Evolutionary conservation across 305 asterid genomes (phyloP), one percentile per base, ranked within the genome.

Genomic region (Withania somnifera): DNA sequence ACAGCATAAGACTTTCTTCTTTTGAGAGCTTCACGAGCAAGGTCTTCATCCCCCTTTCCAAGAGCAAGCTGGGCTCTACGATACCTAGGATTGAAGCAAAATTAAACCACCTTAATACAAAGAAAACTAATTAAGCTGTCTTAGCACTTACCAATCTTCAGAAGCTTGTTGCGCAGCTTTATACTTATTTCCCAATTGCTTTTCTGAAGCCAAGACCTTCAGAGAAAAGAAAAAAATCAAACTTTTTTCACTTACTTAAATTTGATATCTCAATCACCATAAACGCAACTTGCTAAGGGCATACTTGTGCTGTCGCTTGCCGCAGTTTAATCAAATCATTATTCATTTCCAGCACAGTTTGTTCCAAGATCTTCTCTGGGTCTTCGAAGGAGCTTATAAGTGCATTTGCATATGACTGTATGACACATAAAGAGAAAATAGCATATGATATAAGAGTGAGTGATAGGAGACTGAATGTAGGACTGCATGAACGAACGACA

Each of bases 11-110:
- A 86, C 87, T 94, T 96, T 83, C 98, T 90, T 83, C 99, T 94
- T 87, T 93, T 93, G 20, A 96, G 97, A 78, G 99, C 99, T 87
- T 96, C 98, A 90, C 98, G 98, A 80, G 99, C 98, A 90, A 96
- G 99, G 82, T 96, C 98, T 78, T 96, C 99, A 30, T 91, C 97
- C 71, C 98, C 98, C 91, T 94, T 96, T 76, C 88, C 93, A 78
- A 96, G 93, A 83, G 98, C 99, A 79, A 96, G 97, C 77, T 94
- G 97, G 13, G 99, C 99, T 91, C 95, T 92, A 26, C 90, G 92
- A 68, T 94, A 94, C 99, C 99, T 93, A 87, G 77, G 85, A 86
- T 84, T 83, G 80, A 84, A 86, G 80, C 36, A 77, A 79, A 77
- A 79, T 83, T 60, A 87, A 81, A 42, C 77, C 79, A 78, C 38